Evolutionary conservation across 73 alveolate species (phyloP).

Genomic region (Uronychia binucleata): DNA sequence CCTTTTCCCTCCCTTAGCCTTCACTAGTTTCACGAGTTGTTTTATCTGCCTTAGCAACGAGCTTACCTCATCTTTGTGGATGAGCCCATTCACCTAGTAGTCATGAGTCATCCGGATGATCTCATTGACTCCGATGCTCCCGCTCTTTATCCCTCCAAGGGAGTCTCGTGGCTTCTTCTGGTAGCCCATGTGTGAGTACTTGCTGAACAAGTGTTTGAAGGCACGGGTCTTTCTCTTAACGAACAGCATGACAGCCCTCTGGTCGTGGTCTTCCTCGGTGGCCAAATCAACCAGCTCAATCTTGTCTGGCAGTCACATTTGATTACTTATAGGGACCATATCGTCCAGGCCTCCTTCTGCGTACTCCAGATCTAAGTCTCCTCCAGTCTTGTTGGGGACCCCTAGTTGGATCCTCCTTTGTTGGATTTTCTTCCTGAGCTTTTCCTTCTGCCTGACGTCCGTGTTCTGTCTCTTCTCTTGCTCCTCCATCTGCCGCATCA

Average conservation of each 20-base stretch:
- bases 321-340: neutral
- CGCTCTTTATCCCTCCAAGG: slow-evolving; percentile 5
- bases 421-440: slow-evolving; percentile 6
- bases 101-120: slow-evolving; percentile 49
- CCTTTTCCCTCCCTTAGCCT: neutral
- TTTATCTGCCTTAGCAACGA: neutral
- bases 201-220: slow-evolving; percentile 24
- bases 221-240: slow-evolving; percentile 21
- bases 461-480: slow-evolving; percentile 20
- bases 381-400: slow-evolving; percentile 7
- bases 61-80: neutral
- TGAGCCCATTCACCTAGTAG: slow-evolving; percentile 39
- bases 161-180: neutral
- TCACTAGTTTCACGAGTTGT: neutral
- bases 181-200: slow-evolving; percentile 19
- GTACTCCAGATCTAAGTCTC: neutral
- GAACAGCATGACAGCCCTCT: slow-evolving; percentile 30
- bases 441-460: slow-evolving; percentile 7
- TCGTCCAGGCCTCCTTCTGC: neutral
- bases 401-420: slow-evolving; percentile 27
- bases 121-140: slow-evolving; percentile 20
- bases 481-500: slow-evolving; percentile 12
- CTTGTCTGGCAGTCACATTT: too few species aligned
- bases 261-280: slow-evolving; percentile 29
- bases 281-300: slow-evolving; percentile 24